These are phyloP conservation scores for Rhizomucor miehei DNA, from an alignment of 371 early-diverging fungal genomes.

Conservation along the genomic window DNA sequence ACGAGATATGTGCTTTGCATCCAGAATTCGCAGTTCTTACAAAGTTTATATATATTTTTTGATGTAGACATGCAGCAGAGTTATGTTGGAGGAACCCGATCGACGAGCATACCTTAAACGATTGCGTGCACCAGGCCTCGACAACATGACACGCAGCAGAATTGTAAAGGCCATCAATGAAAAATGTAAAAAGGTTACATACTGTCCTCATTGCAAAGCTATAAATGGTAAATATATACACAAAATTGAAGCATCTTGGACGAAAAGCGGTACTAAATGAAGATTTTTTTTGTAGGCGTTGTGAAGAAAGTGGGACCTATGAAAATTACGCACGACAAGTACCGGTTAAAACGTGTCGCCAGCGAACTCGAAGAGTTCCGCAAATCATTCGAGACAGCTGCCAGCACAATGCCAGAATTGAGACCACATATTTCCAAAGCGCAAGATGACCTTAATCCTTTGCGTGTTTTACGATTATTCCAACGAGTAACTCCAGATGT, in stretches of 20 bases:
- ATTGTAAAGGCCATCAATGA: constrained; percentile 84
- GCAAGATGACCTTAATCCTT: constrained; percentile 95
- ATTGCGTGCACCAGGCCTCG: constrained; percentile 78
- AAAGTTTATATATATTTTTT: too few species aligned
- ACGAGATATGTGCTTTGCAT: background rate
- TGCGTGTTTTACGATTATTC: constrained; percentile 85
- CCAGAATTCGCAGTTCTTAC: background rate
- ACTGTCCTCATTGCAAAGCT: constrained; percentile 86
- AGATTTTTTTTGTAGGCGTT: constrained; percentile 41
- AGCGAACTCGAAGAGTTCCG: constrained; percentile 75
- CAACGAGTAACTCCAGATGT: constrained; percentile 82
- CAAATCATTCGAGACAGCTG: constrained; percentile 72
- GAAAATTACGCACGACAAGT: constrained; percentile 97
- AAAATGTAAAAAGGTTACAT: constrained; percentile 85
- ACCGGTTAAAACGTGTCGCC: constrained; percentile 71
- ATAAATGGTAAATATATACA: constrained; percentile 64
- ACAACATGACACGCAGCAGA: constrained; percentile 73
- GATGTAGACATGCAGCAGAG: constrained; percentile 75
- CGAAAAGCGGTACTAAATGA: background rate
- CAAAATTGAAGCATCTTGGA: constrained; percentile 10
- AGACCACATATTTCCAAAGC: constrained; percentile 79
- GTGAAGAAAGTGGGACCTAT: constrained; percentile 97
- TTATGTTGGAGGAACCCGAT: constrained; percentile 84
- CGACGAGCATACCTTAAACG: constrained; percentile 69
- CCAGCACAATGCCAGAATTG: constrained; percentile 70